A percentile compares a stretch with the other conserved stretches of the same genome.
These are phyloP conservation scores for Neonectria punicea DNA, from an alignment of 2,329 filamentous ascomycete species.

Conservation along the genomic window DNA sequence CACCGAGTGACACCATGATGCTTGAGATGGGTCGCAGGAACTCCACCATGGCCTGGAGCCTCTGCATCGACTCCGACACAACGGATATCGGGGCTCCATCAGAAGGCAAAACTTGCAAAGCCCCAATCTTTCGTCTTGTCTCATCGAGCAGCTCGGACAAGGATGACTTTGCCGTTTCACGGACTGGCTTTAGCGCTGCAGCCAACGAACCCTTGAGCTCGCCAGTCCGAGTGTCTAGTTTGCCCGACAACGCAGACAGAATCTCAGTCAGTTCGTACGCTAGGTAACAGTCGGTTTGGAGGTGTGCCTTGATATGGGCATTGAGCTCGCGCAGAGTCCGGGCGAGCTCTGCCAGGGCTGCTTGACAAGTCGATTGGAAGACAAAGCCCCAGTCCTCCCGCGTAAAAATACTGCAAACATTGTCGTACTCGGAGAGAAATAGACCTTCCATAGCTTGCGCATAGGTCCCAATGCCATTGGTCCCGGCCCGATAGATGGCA, in stretches of 20 bases:
- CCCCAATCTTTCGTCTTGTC: slow-evolving; percentile 74
- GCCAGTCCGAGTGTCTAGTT: slow-evolving; percentile 83
- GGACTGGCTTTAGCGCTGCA: slow-evolving; percentile 86
- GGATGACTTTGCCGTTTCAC: slow-evolving; percentile 90
- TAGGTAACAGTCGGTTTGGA: slow-evolving; percentile 92
- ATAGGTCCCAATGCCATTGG: slow-evolving; percentile 92
- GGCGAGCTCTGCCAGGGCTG: slow-evolving; percentile 82
- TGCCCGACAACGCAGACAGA: slow-evolving; percentile 80
- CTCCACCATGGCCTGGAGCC: slow-evolving; percentile 85
- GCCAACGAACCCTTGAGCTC: slow-evolving; percentile 86
- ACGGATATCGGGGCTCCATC: slow-evolving; percentile 84
- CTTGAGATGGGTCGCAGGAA: slow-evolving; percentile 88
- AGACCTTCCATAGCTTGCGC: slow-evolving; percentile 87
- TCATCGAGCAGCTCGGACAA: slow-evolving; percentile 87
- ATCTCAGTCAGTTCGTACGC: slow-evolving; percentile 96
- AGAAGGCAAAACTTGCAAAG: slow-evolving; percentile 74
- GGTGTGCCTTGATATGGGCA: slow-evolving; percentile 84
- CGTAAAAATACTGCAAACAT: slow-evolving; percentile 86
- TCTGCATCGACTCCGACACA: slow-evolving; percentile 85
- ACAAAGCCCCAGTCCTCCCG: slow-evolving; percentile 86
- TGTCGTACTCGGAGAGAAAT: slow-evolving; percentile 89
- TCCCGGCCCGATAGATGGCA: slow-evolving; percentile 86
- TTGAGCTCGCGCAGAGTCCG: slow-evolving; percentile 91
- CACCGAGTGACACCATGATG: slow-evolving; percentile 90
- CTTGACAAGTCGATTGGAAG: slow-evolving; percentile 81